Percentiles rank a stretch among this genome's conserved stretches.
Conservation (phyloP, 2,329 filamentous ascomycete species). For the Penicillium sp. region DNA sequence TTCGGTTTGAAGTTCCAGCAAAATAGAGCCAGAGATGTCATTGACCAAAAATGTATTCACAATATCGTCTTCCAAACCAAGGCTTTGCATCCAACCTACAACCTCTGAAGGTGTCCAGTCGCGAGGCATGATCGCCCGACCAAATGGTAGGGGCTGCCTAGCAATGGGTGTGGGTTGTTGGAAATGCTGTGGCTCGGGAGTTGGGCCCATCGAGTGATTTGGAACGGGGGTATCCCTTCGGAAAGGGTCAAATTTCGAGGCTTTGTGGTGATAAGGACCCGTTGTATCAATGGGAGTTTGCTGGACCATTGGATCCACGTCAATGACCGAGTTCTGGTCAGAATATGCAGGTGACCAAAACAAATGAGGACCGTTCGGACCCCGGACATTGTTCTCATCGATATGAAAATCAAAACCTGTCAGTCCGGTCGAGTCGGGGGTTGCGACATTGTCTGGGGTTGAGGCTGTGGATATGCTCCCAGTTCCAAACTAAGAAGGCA, state of each 20-base stretch:
- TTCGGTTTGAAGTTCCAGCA: slow-evolving; percentile 79
- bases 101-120: slow-evolving; percentile 15
- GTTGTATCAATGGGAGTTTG: slow-evolving; percentile 12
- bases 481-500: neutral
- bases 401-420: slow-evolving; percentile 1
- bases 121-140: neutral
- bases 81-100: slow-evolving; percentile 9
- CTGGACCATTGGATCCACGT: neutral
- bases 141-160: neutral
- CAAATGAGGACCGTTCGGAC: slow-evolving; percentile 80
- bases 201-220: neutral
- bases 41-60: slow-evolving; percentile 86
- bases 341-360: slow-evolving; percentile 46
- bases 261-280: slow-evolving; percentile 7
- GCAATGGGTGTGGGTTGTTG: neutral
- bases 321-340: slow-evolving; percentile 7
- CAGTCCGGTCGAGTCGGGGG: neutral
- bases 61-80: slow-evolving; percentile 38
- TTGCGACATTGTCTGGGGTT: neutral
- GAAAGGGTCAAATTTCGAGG: slow-evolving; percentile 13
- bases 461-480: neutral
- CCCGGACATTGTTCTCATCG: slow-evolving; percentile 54
- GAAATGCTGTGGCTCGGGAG: neutral
- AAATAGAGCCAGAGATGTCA: slow-evolving; percentile 83
- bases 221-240: slow-evolving; percentile 23